These are phyloP conservation scores for Astrocystis sublimbata DNA, from an alignment of 495 filamentous ascomycete genomes.

Conservation along the genomic window DNA sequence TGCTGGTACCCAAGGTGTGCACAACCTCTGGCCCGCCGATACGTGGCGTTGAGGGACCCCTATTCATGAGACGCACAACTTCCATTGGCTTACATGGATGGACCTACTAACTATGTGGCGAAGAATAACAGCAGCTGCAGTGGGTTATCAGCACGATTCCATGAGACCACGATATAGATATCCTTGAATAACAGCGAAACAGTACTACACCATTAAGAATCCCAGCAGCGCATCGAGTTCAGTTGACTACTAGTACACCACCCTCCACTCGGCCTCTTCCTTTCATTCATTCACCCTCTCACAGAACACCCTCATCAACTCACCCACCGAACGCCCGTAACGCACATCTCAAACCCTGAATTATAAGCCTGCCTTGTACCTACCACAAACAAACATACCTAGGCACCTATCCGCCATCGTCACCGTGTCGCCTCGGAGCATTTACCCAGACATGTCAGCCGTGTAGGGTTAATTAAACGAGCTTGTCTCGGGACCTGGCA, in stretches of 20 bases:
- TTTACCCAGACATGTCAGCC: constrained; percentile 16
- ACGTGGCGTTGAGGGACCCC: constrained; percentile 1
- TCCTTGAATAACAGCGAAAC: too few species aligned
- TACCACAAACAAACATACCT: too few species aligned
- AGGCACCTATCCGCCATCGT: not conserved
- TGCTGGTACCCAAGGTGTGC: not conserved
- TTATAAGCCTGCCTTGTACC: too few species aligned
- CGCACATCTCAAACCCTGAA: not conserved
- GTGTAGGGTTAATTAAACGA: constrained; percentile 34
- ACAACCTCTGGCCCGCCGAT: not conserved
- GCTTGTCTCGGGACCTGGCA: constrained; percentile 35
- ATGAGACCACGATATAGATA: too few species aligned
- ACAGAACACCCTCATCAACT: constrained; percentile 2
- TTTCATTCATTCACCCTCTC: too few species aligned
- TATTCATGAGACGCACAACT: not conserved
- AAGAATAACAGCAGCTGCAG: too few species aligned
- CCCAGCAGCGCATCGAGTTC: too few species aligned
- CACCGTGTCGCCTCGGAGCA: constrained; percentile 14
- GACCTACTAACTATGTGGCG: not conserved
- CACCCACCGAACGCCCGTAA: not conserved
- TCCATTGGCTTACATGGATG: not conserved
- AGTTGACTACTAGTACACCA: too few species aligned
- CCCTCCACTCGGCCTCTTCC: too few species aligned
- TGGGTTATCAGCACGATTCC: too few species aligned
- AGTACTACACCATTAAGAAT: too few species aligned